phyloP scores from a whole-genome alignment of 2,329 filamentous ascomycete species.

The Microcera coccophila region DNA sequence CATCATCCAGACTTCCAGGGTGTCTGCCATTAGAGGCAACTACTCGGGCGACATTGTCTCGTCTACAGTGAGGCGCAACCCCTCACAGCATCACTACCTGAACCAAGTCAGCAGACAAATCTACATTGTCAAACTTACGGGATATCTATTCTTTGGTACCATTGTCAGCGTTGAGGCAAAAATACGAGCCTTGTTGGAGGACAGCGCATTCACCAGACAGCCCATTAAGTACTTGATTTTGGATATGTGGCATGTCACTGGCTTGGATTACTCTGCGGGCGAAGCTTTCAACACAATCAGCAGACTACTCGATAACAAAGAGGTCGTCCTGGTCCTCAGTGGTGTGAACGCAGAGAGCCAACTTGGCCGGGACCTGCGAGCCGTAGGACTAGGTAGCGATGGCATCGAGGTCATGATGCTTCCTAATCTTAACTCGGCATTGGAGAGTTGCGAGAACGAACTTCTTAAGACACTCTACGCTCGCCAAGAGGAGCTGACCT shows the following conservation, averaged over 20 bases:
- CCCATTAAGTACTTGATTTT: constrained; percentile 88
- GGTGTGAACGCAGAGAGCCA: constrained; percentile 73
- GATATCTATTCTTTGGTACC: constrained; percentile 97
- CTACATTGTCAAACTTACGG: constrained; percentile 83
- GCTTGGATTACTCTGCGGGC: constrained; percentile 91
- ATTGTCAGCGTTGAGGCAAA: constrained; percentile 92
- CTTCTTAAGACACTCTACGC: constrained; percentile 77
- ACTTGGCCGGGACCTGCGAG: constrained; percentile 73
- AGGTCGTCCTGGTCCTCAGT: constrained; percentile 77
- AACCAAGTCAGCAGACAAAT: constrained; percentile 83
- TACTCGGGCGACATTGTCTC: constrained; percentile 86
- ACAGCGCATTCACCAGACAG: constrained; percentile 69
- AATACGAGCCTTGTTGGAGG: constrained; percentile 76
- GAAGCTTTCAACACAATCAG: constrained; percentile 94
- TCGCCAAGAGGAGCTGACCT: constrained; percentile 58
- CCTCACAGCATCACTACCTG: constrained; percentile 82
- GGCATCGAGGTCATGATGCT: constrained; percentile 75
- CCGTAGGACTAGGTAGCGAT: constrained; percentile 75
- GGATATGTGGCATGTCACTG: constrained; percentile 84
- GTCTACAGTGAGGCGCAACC: constrained; percentile 88
- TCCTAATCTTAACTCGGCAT: constrained; percentile 83
- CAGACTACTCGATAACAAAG: constrained; percentile 71
- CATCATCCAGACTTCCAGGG: constrained; percentile 84
- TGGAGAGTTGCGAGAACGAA: constrained; percentile 94
- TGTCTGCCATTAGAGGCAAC: constrained; percentile 83